Conservation (phyloP, 2,329 filamentous ascomycete genomes). For the Talaromyces pinophilus region DNA sequence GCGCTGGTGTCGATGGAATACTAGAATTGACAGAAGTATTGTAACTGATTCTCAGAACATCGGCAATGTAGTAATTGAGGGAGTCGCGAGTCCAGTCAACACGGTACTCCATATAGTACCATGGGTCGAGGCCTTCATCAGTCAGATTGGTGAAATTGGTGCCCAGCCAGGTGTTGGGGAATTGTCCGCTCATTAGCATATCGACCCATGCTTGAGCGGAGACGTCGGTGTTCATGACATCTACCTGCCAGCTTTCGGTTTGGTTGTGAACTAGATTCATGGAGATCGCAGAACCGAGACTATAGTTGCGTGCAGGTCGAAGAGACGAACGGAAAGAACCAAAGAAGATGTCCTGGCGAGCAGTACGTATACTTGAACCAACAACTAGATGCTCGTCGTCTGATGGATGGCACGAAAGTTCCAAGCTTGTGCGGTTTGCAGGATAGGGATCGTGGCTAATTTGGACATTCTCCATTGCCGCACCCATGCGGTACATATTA, state of each 20-base stretch:
- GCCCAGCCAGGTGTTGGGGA: slow-evolving; percentile 40
- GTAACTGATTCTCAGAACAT: slow-evolving; percentile 37
- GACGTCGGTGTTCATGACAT: slow-evolving; percentile 50
- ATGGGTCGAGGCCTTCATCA: slow-evolving; percentile 36
- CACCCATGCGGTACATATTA: slow-evolving; percentile 27
- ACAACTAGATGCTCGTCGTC: slow-evolving; percentile 45
- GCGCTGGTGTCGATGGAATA: slow-evolving; percentile 46
- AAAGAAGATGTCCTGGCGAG: slow-evolving; percentile 51
- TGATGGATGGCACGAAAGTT: slow-evolving; percentile 15
- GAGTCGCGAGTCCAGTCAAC: slow-evolving; percentile 51
- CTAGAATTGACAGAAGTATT: slow-evolving; percentile 35
- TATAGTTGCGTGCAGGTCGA: slow-evolving; percentile 40
- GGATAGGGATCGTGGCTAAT: slow-evolving; percentile 35
- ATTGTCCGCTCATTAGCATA: slow-evolving; percentile 43
- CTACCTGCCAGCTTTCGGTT: slow-evolving; percentile 46
- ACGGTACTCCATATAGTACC: slow-evolving; percentile 50
- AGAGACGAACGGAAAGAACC: slow-evolving; percentile 50
- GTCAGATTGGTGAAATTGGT: slow-evolving; percentile 47
- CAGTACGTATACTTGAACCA: slow-evolving; percentile 47
- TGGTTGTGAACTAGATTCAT: slow-evolving; percentile 52
- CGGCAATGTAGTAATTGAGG: slow-evolving; percentile 48
- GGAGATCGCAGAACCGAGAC: slow-evolving; percentile 47
- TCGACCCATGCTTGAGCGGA: slow-evolving; percentile 41
- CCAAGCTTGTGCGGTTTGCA: slow-evolving; percentile 31
- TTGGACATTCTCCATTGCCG: slow-evolving; percentile 24